phyloP scores from a whole-genome alignment of 257 asterid genomes.

The Fraxinus americana region DNA sequence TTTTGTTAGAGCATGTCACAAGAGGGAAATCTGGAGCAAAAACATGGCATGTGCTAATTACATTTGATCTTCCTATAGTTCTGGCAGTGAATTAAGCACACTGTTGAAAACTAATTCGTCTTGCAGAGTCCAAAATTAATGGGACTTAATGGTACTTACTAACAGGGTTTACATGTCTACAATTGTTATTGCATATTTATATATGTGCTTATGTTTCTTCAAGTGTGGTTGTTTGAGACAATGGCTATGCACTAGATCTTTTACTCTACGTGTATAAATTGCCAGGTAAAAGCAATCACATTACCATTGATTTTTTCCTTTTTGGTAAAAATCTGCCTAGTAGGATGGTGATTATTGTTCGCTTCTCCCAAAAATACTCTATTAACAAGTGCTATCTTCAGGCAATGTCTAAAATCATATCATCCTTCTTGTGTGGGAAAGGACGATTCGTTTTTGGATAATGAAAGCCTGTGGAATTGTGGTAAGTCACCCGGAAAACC shows the following conservation, averaged over 20 bases:
- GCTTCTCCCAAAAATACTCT: not conserved
- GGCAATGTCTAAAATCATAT: slow-evolving; percentile 76
- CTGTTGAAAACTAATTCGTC: not conserved
- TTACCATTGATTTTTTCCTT: not conserved
- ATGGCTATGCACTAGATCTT: not conserved
- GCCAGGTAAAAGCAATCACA: not conserved
- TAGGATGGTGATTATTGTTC: not conserved
- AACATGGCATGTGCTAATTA: not conserved
- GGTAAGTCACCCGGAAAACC: slow-evolving; percentile 44
- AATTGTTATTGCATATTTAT: not conserved
- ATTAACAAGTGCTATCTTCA: slow-evolving; percentile 35
- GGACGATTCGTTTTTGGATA: slow-evolving; percentile 45
- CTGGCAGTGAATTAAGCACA: not conserved
- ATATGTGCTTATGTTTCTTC: not conserved
- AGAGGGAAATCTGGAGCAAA: not conserved
- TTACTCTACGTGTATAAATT: not conserved
- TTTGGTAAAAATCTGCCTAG: not conserved
- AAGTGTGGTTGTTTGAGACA: not conserved
- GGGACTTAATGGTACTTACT: not conserved
- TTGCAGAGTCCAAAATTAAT: not conserved
- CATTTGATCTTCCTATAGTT: not conserved
- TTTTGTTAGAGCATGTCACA: not conserved
- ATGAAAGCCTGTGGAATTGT: slow-evolving; percentile 53
- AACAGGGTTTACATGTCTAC: not conserved
- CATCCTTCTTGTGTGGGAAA: slow-evolving; percentile 64